Percentiles rank a stretch among this genome's conserved stretches.
Evolutionary conservation across 2,329 filamentous ascomycete species (phyloP).

Genomic region (Fusarium mangiferae): DNA sequence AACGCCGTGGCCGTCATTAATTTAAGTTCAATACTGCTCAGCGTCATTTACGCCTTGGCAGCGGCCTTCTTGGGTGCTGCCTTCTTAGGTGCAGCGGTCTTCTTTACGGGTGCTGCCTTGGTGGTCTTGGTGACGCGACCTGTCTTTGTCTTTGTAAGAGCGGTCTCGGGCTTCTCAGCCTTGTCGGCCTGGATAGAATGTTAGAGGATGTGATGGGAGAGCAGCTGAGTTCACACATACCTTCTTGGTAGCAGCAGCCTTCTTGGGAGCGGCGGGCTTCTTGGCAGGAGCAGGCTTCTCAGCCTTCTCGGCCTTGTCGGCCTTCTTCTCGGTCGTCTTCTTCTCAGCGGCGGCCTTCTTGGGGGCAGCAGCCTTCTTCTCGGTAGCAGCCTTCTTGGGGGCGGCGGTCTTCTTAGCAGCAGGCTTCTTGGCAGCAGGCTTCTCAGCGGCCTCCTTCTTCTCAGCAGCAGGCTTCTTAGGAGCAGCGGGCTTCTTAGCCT

Average conservation of each 20-base stretch:
- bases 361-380: slow-evolving; percentile 51
- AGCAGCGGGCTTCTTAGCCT: slow-evolving; percentile 52
- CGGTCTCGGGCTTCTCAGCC: slow-evolving; percentile 72
- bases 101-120: slow-evolving; percentile 50
- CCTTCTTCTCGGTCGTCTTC: slow-evolving; percentile 29
- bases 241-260: slow-evolving; percentile 43
- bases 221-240: slow-evolving; percentile 6
- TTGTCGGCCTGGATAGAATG: slow-evolving; percentile 29
- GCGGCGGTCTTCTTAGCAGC: slow-evolving; percentile 47
- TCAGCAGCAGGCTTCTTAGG: slow-evolving; percentile 47
- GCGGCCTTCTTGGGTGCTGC: slow-evolving; percentile 59
- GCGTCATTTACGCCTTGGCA: slow-evolving; percentile 52
- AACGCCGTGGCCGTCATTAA: slow-evolving; percentile 54
- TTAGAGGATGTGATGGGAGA: neutral
- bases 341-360: slow-evolving; percentile 44
- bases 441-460: slow-evolving; percentile 49
- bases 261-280: slow-evolving; percentile 48
- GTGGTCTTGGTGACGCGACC: slow-evolving; percentile 82
- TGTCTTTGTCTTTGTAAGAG: slow-evolving; percentile 84
- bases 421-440: slow-evolving; percentile 49
- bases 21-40: slow-evolving; percentile 44
- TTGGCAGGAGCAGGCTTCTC: slow-evolving; percentile 59
- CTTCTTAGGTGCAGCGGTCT: slow-evolving; percentile 53
- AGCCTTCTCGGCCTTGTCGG: slow-evolving; percentile 55
- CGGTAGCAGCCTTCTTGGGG: slow-evolving; percentile 52